A percentile compares a stretch with the other conserved stretches of the same genome.
These are phyloP conservation scores for Globisporangium orthogonon DNA, from an alignment of 352 stramenopile species.

Conservation along the genomic window DNA sequence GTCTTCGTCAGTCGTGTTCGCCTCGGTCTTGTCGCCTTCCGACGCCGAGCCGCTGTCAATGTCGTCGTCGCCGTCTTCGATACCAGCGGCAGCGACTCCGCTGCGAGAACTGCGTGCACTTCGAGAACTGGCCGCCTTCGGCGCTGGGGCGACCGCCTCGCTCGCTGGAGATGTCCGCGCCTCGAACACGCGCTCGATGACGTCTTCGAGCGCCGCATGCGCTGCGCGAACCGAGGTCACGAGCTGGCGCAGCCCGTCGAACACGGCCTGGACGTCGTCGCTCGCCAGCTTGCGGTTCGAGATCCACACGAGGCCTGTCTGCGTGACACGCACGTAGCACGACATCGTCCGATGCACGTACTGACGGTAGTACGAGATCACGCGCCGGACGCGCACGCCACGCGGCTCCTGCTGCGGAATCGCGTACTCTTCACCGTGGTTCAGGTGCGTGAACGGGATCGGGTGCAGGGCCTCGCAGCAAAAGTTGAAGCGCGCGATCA, in stretches of 20 bases:
- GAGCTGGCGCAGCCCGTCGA: slow-evolving; percentile 48
- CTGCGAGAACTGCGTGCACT: neutral
- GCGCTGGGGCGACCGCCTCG: neutral
- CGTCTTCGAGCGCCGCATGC: slow-evolving; percentile 26
- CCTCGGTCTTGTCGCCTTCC: slow-evolving; percentile 12
- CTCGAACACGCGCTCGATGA: slow-evolving; percentile 24
- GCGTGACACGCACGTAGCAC: slow-evolving; percentile 36
- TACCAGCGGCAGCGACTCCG: neutral
- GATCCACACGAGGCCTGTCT: slow-evolving; percentile 75
- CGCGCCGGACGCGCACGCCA: slow-evolving; percentile 6
- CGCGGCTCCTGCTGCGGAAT: slow-evolving; percentile 13
- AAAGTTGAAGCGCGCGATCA: slow-evolving; percentile 62
- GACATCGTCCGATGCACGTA: slow-evolving; percentile 16
- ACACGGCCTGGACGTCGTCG: slow-evolving; percentile 61
- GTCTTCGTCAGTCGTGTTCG: slow-evolving; percentile 15
- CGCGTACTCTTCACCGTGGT: slow-evolving; percentile 15
- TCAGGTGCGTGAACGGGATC: slow-evolving; percentile 18
- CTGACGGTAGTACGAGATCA: slow-evolving; percentile 17
- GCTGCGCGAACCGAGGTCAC: slow-evolving; percentile 43
- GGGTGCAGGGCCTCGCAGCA: slow-evolving; percentile 53
- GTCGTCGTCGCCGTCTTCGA: neutral
- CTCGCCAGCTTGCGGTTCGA: slow-evolving; percentile 71
- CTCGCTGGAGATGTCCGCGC: slow-evolving; percentile 10
- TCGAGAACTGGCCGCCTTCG: neutral
- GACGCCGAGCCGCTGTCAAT: slow-evolving; percentile 1